Conservation (phyloP, 129 eudicot genomes). For the Helianthus tuberosus region DNA sequence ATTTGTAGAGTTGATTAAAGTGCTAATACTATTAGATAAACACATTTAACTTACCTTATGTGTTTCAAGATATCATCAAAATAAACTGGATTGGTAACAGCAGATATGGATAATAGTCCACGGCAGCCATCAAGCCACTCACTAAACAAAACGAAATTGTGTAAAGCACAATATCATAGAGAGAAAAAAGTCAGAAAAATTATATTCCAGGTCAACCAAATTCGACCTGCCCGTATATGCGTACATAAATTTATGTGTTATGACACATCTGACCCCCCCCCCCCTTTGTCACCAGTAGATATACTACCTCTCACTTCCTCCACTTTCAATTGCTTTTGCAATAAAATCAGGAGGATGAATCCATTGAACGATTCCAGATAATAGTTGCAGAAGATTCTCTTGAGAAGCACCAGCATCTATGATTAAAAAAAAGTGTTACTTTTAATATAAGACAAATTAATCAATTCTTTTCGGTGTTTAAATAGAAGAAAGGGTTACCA, state of each 20-base stretch:
- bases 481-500: constrained; percentile 51
- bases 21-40: neutral
- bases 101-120: constrained; percentile 76
- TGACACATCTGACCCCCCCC: neutral
- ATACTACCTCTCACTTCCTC: constrained; percentile 91
- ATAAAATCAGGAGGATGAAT: constrained; percentile 80
- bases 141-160: constrained; percentile 40
- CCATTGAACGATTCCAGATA: constrained; percentile 80
- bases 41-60: constrained; percentile 50
- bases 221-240: neutral
- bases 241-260: constrained; percentile 1
- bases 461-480: neutral
- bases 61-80: constrained; percentile 86
- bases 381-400: constrained; percentile 77
- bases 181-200: neutral
- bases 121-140: constrained; percentile 99
- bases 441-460: neutral
- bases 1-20: constrained; percentile 1
- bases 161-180: neutral
- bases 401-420: constrained; percentile 65
- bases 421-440: constrained; percentile 8
- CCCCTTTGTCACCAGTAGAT: neutral
- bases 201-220: neutral
- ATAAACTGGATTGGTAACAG: constrained; percentile 66
- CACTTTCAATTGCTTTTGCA: constrained; percentile 64